phyloP scores from a whole-genome alignment of 495 filamentous ascomycete genomes.

The Xylaria cubensis region DNA sequence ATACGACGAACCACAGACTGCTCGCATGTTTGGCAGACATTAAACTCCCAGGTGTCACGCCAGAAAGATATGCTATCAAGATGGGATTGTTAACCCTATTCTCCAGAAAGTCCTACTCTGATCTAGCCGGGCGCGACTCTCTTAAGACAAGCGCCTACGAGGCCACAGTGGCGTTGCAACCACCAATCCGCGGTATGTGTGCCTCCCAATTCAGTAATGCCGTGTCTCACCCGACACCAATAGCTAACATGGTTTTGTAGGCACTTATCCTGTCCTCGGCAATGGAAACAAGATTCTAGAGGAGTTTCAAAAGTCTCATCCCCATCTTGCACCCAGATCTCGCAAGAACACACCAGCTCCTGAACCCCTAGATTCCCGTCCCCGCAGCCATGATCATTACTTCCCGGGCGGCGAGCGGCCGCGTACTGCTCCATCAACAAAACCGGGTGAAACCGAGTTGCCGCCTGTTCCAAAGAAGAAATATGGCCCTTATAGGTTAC shows the following conservation, averaged over 20 bases:
- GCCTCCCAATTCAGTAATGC: conserved; percentile 34
- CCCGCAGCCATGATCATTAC: conserved; percentile 26
- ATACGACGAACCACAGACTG: background rate
- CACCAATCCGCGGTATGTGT: conserved; percentile 46
- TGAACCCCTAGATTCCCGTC: conserved; percentile 39
- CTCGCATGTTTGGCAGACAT: background rate
- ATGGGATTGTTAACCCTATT: conserved; percentile 56
- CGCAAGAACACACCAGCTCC: conserved; percentile 39
- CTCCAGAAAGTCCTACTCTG: conserved; percentile 37
- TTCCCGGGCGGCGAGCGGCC: conserved; percentile 41
- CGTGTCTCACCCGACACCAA: conserved; percentile 24
- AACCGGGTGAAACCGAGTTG: background rate
- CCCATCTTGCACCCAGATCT: conserved; percentile 34
- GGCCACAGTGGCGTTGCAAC: conserved; percentile 35
- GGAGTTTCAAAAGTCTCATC: conserved; percentile 38
- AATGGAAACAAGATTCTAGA: conserved; percentile 41
- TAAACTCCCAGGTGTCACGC: background rate
- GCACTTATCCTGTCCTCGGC: conserved; percentile 40
- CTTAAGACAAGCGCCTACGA: conserved; percentile 44
- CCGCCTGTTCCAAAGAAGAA: conserved; percentile 32
- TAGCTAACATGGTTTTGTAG: conserved; percentile 36
- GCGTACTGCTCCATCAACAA: conserved; percentile 42
- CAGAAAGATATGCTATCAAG: conserved; percentile 25
- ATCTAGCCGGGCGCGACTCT: conserved; percentile 29
- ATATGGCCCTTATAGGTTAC: conserved; percentile 36